Evolutionary conservation across 768 basidiomycete genomes (phyloP), one percentile per base, ranked within the genome.

Genomic region (Mycena indigotica): DNA sequence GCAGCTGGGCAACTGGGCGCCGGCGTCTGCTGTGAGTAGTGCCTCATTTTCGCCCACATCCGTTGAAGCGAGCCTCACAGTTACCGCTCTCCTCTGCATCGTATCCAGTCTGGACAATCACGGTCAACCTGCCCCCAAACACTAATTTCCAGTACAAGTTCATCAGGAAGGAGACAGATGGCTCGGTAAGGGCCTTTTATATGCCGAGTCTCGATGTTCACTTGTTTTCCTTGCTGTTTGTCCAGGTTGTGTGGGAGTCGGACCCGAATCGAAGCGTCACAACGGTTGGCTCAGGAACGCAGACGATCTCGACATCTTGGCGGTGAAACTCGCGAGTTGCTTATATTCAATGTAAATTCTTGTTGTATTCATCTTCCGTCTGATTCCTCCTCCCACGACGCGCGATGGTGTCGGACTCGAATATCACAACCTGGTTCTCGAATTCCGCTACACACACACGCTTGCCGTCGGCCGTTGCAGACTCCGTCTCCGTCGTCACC

Each of bases 111-210:
- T 87, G 84, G 85, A 75, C 70, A 3, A 75, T 78, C 17, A 80
- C 80, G 0, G 71, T 85, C 4, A 68, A 69, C n/a, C 62, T 88
- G 0, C 83, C 84, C 2, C 71, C 78, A 1, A 75, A 71, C 53
- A 82, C 81, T 0, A 60, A 63, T 3, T 85, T 87, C 67, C 58
- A 82, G 58, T 87, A 81, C 70, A 87, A 86, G 68, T 86, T 84
- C 55, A 83, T 87, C 62, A 70, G 83, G 25, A 85, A 83, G 66
- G 78, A 80, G 52, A 70, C 75, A 2, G 70, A 80, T 58, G 82
- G 81, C n/a, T 74, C 67, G 48, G 81, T 84, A 57, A 65, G 81
- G 69, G 8, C 17, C 29, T 50, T 8, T n/a, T 17, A 23, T 4
- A 12, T 38, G 10, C n/a, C 8, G 19, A 21, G 23, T 19, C 23